A percentile compares a stretch with the other conserved stretches of the same genome.
phyloP scores from a whole-genome alignment of 2,329 filamentous ascomycete species.

The Ustilaginoidea virens region DNA sequence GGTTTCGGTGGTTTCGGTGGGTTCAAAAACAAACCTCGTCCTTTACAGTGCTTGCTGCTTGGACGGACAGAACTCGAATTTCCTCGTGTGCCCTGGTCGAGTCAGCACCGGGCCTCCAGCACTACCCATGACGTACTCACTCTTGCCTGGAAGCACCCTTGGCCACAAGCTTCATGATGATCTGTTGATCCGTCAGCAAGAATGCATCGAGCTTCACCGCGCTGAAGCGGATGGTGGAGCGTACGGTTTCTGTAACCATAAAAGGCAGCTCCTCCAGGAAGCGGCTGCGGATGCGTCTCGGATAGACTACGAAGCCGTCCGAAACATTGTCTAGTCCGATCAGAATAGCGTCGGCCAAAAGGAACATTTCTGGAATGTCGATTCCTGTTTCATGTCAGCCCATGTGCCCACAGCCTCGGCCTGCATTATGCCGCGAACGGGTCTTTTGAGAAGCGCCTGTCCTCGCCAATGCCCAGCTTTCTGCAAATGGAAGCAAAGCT shows the following conservation, averaged over 20 bases:
- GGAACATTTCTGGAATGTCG: constrained; percentile 49
- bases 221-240: background rate
- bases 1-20: too few relatives aligned
- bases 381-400: constrained; percentile 24
- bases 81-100: constrained; percentile 54
- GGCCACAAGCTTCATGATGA: constrained; percentile 65
- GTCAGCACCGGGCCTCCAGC: background rate
- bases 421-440: background rate
- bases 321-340: constrained; percentile 54
- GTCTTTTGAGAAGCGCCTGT: background rate
- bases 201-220: background rate
- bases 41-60: constrained; percentile 50
- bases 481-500: constrained; percentile 1
- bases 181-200: constrained; percentile 15
- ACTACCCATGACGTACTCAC: constrained; percentile 1
- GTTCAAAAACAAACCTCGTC: constrained; percentile 16
- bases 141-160: constrained; percentile 62
- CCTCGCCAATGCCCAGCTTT: background rate
- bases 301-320: constrained; percentile 63
- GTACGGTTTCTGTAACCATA: constrained; percentile 45
- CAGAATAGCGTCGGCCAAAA: constrained; percentile 52
- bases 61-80: constrained; percentile 67
- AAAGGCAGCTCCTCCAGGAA: constrained; percentile 71
- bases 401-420: constrained; percentile 15
- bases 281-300: constrained; percentile 49